Base-by-base conservation (phyloP, 345 rosid species). In the Salix caprea region DNA sequence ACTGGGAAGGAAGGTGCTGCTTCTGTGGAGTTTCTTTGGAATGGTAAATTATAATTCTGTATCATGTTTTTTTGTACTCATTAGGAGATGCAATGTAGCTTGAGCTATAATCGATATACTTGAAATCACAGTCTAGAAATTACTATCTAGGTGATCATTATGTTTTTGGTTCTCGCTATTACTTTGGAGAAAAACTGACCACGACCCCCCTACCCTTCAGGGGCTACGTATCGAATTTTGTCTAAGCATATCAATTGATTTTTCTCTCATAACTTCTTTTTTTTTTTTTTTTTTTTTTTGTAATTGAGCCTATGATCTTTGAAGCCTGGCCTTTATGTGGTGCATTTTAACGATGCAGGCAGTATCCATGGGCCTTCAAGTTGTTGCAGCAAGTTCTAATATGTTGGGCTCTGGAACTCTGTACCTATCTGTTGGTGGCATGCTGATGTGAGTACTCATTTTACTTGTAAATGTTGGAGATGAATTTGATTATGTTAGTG, bases 401-500 rank as follows among this genome's bases (percentile, higher is more conserved):
- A 37, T 82, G 30, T 60, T 85, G 44, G 84, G 81, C 78, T 82
- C 89, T 77, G 71, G 80, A 70, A 87, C 88, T 12, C 24, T 88
- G 44, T 92, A 88, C 89, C 82, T 93, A 67, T 91, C 99, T 56
- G 94, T 96, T 26, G 97, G 99, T 67, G 91, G 96, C 88, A 93
- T 92, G 87, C 81, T 93, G 50, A 78, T 85, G 99, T 96, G 84
- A 92, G 98, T 86, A 44, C 44, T 74, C 69, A 23, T 66, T 23
- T 77, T 30, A 37, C 8, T 19, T 23, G 5, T 12, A n/a, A 73
- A 18, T 28, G 32, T 28, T 34, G 26, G 64, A 23, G 66, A 71
- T 46, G 23, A 46, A 54, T 64, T 60, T 14, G n/a, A 11, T 39
- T 8, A 71, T 62, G 24, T 54, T 72, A 11, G 10, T 56, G 15